phyloP scores from a whole-genome alignment of 2,329 filamentous ascomycete species.

The Stenocarpella maydis region DNA sequence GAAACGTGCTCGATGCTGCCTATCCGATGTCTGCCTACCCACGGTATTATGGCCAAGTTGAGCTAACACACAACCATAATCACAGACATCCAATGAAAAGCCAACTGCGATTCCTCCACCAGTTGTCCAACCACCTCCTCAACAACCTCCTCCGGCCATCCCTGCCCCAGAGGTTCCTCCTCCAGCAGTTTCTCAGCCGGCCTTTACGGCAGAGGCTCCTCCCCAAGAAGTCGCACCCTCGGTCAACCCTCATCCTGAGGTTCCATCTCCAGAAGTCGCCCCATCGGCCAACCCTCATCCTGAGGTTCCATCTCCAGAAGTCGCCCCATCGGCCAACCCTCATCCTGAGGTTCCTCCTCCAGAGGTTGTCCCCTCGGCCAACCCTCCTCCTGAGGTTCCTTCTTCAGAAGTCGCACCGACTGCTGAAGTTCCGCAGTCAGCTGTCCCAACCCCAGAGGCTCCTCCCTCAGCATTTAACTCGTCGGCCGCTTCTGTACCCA shows the following conservation, averaged over 20 bases:
- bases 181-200: not conserved
- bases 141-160: not conserved
- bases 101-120: not conserved
- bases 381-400: not conserved
- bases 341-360: not conserved
- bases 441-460: rapidly evolving
- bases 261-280: not conserved
- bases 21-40: not conserved
- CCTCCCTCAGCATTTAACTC: not conserved
- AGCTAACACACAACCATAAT: not conserved
- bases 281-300: not conserved
- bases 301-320: not conserved
- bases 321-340: not conserved
- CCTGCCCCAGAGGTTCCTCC: not conserved
- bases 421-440: no score
- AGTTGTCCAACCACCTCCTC: not conserved
- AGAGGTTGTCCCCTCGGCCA: not conserved
- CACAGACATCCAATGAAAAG: not conserved
- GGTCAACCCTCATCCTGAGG: not conserved
- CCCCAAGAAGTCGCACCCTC: not conserved
- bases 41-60: not conserved
- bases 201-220: not conserved
- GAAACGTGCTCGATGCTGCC: rapidly evolving
- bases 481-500: not conserved
- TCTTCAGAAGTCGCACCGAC: not conserved